Evolutionary conservation across 2,329 filamentous ascomycete species (phyloP).

Genomic region (Ceratocystis papillata): DNA sequence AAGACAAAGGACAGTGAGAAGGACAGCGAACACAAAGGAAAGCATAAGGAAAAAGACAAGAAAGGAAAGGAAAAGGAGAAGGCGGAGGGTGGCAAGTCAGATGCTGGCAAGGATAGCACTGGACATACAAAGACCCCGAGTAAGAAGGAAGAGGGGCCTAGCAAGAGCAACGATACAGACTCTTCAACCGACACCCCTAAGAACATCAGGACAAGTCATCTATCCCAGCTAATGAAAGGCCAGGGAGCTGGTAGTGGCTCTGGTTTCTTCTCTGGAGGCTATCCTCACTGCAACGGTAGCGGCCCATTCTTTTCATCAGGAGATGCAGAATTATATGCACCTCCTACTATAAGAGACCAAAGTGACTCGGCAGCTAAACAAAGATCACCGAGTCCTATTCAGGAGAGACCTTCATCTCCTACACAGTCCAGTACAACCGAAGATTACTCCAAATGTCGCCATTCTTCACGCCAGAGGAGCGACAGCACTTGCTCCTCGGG

Average conservation of each 20-base stretch:
- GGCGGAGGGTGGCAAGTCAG: background rate
- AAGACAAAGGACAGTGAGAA: background rate
- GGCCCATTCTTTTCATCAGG: background rate
- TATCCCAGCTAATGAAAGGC: background rate
- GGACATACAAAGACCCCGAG: background rate
- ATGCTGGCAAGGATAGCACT: background rate
- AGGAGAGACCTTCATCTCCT: background rate
- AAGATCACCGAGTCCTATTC: background rate
- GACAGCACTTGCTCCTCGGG: too few relatives aligned
- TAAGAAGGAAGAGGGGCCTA: background rate
- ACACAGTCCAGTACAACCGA: background rate
- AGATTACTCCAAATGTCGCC: background rate
- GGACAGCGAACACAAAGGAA: background rate
- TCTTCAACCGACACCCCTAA: background rate
- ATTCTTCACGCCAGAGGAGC: background rate
- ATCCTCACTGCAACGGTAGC: background rate
- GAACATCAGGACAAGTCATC: background rate
- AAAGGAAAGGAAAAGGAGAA: background rate
- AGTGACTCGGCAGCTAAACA: background rate
- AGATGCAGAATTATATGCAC: background rate
- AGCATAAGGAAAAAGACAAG: conserved; percentile 6
- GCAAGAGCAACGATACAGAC: background rate
- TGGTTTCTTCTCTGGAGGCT: background rate
- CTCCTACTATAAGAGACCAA: background rate
- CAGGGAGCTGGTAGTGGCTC: too few relatives aligned